These are phyloP conservation scores for Penicillium sp. DNA, from an alignment of 2,329 filamentous ascomycete genomes.

Conservation along the genomic window DNA sequence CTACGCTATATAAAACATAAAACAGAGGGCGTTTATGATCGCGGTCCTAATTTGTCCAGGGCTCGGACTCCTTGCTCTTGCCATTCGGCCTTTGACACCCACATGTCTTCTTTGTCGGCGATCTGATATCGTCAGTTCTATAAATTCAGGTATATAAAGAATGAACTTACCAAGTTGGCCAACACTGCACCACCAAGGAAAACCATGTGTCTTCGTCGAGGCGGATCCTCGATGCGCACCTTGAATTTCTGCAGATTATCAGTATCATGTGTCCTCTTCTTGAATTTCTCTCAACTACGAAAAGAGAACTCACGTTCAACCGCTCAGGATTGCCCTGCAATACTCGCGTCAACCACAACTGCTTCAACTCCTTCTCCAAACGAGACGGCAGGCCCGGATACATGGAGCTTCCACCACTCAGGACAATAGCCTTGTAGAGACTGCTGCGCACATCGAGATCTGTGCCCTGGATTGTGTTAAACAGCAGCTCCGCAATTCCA, in stretches of 20 bases:
- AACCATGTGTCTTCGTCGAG: conserved; percentile 96
- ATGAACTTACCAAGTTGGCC: conserved; percentile 73
- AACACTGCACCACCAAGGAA: conserved; percentile 95
- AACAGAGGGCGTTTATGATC: conserved; percentile 48
- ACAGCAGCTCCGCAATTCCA: conserved; percentile 93
- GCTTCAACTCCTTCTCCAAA: conserved; percentile 97
- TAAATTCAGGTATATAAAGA: not conserved
- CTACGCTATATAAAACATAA: conserved; percentile 11
- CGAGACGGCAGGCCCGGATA: conserved; percentile 93
- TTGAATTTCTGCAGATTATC: conserved; percentile 75
- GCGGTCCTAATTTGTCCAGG: conserved; percentile 87
- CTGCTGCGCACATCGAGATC: conserved; percentile 93
- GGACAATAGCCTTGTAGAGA: conserved; percentile 93
- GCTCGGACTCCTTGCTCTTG: conserved; percentile 81
- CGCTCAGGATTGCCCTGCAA: conserved; percentile 88
- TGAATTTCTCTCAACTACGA: too few species aligned
- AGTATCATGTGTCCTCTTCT: too few species aligned
- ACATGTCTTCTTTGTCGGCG: conserved; percentile 98
- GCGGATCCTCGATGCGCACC: conserved; percentile 97
- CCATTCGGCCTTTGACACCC: conserved; percentile 97
- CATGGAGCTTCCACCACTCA: conserved; percentile 97
- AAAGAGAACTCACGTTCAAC: conserved; percentile 55
- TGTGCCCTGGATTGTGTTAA: conserved; percentile 96
- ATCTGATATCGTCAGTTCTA: conserved; percentile 53
- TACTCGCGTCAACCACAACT: conserved; percentile 92